A percentile compares a stretch with the other conserved stretches of the same genome.
These are phyloP conservation scores for Auriscalpium orientale DNA, from an alignment of 768 basidiomycete genomes.

Conservation along the genomic window DNA sequence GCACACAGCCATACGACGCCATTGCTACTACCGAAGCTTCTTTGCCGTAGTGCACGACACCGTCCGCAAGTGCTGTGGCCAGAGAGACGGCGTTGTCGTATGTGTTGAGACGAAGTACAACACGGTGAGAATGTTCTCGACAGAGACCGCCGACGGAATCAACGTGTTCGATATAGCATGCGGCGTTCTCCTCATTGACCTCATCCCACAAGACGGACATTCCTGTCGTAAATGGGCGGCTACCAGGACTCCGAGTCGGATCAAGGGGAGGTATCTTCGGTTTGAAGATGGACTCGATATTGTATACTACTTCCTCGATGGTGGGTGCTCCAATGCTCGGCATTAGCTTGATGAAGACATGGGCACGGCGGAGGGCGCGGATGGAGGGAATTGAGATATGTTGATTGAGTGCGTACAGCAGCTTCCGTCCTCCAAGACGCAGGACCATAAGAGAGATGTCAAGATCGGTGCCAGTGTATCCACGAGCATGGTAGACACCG, in stretches of 20 bases:
- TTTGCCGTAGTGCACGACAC: constrained; percentile 21
- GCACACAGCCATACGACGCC: constrained; percentile 1
- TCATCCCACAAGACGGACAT: constrained; percentile 22
- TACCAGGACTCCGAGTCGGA: background rate
- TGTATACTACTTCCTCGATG: background rate
- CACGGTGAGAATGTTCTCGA: constrained; percentile 16
- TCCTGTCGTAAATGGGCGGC: background rate
- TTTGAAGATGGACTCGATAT: background rate
- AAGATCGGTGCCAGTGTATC: background rate
- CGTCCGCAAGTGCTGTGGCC: constrained; percentile 10
- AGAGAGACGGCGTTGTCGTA: background rate
- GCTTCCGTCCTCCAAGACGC: background rate
- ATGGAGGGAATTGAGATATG: background rate
- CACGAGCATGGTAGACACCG: background rate
- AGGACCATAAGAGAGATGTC: background rate
- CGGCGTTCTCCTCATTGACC: constrained; percentile 16
- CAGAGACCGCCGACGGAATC: constrained; percentile 24
- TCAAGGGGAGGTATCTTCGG: background rate
- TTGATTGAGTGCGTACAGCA: background rate
- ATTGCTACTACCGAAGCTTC: constrained; percentile 24
- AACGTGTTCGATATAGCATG: constrained; percentile 19
- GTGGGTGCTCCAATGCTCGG: background rate
- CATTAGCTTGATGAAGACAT: background rate
- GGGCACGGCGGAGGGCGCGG: background rate
- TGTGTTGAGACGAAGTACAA: background rate